A percentile compares a stretch with the other conserved stretches of the same genome.
phyloP scores from a whole-genome alignment of 2,329 filamentous ascomycete species.

The Zymoseptoria brevis region DNA sequence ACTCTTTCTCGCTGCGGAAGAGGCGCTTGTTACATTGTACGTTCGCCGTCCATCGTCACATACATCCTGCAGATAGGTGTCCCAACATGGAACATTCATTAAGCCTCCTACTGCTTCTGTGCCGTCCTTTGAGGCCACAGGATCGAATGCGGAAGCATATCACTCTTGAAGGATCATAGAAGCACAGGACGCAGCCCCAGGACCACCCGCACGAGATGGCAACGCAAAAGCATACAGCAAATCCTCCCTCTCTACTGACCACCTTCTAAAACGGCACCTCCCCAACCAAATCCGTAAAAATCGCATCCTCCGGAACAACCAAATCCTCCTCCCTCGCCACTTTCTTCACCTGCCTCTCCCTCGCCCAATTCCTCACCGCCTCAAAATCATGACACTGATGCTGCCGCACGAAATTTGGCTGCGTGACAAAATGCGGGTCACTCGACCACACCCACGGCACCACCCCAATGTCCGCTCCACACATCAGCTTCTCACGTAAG shows the following conservation, averaged over 20 bases:
- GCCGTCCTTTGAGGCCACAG: no score
- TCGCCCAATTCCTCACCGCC: background rate
- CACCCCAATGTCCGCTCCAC: background rate
- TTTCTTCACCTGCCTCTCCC: background rate
- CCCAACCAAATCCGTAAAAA: background rate
- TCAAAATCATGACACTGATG: background rate
- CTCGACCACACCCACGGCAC: constrained; percentile 4
- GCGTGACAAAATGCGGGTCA: background rate
- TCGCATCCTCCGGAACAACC: background rate
- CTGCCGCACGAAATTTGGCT: background rate
- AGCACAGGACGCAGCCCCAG: no score
- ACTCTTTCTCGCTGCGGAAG: no score
- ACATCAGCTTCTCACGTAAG: constrained; percentile 6
- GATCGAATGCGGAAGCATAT: no score
- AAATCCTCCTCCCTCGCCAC: background rate
- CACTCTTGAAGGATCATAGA: no score
- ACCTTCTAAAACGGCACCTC: background rate
- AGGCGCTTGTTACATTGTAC: no score
- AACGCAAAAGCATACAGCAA: background rate
- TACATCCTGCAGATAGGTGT: no score
- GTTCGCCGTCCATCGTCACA: no score
- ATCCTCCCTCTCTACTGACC: background rate
- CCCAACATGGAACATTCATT: no score
- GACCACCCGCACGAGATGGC: no score
- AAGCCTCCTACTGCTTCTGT: no score